These are phyloP conservation scores for Fusarium sarcochroum DNA, from an alignment of 2,329 filamentous ascomycete genomes.

Conservation along the genomic window DNA sequence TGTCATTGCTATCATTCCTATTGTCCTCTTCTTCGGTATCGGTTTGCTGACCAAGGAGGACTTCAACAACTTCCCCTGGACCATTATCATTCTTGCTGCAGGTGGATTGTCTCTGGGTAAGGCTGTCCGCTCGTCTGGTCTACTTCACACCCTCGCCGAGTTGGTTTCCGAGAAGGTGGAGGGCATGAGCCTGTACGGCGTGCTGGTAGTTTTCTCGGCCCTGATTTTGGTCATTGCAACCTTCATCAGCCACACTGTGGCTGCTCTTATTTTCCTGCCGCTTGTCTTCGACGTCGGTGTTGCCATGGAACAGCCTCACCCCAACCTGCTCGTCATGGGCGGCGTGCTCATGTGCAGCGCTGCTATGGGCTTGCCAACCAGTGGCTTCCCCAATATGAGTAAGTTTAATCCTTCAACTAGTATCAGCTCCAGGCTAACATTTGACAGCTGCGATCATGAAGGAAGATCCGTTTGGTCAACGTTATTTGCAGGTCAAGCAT, in stretches of 20 bases:
- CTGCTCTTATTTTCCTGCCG: constrained; percentile 93
- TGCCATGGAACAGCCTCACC: constrained; percentile 89
- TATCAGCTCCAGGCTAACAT: constrained; percentile 40
- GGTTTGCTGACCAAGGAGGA: constrained; percentile 98
- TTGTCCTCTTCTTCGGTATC: constrained; percentile 95
- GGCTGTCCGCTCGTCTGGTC: constrained; percentile 91
- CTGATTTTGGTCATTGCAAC: constrained; percentile 94
- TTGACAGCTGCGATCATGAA: constrained; percentile 95
- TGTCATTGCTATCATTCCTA: constrained; percentile 95
- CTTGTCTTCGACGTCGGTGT: constrained; percentile 89
- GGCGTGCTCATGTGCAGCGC: constrained; percentile 96
- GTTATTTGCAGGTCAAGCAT: constrained; percentile 92
- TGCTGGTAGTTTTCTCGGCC: constrained; percentile 86
- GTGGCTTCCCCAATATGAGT: constrained; percentile 99
- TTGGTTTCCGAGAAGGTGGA: constrained; percentile 81
- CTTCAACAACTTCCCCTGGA: constrained; percentile 99
- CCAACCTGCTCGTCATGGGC: constrained; percentile 95
- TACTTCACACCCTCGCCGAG: constrained; percentile 88
- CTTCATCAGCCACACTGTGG: constrained; percentile 98
- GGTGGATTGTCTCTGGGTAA: constrained; percentile 94
- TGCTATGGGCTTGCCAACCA: constrained; percentile 95
- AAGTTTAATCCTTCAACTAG: constrained; percentile 61
- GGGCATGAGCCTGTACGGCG: constrained; percentile 85
- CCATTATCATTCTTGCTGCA: constrained; percentile 97
- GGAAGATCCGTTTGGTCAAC: constrained; percentile 92